These are phyloP conservation scores for Arabidopsis suecica DNA, from an alignment of 345 rosid genomes.

Conservation along the genomic window DNA sequence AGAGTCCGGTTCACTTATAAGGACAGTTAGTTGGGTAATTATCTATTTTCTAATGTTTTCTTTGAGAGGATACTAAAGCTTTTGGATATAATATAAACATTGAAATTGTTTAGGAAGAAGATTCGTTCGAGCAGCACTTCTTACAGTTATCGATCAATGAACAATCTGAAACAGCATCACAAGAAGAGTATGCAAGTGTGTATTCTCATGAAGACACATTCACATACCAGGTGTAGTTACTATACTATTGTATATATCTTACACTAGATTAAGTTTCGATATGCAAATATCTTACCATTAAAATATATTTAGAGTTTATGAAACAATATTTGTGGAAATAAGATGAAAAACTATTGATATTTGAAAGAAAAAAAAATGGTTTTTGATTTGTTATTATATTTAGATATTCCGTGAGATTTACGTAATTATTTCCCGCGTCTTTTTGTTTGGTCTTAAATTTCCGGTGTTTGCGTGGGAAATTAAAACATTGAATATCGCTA, in stretches of 20 bases:
- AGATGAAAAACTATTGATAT: background rate
- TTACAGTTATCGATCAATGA: background rate
- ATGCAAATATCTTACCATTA: background rate
- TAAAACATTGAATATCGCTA: background rate
- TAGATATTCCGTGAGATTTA: background rate
- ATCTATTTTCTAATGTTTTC: background rate
- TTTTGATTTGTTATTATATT: background rate
- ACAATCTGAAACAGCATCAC: background rate
- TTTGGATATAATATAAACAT: constrained; percentile 7
- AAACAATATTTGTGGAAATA: background rate
- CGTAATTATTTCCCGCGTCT: background rate
- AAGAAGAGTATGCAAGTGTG: background rate
- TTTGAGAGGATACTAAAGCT: background rate
- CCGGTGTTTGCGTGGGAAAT: background rate
- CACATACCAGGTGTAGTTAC: constrained; percentile 20
- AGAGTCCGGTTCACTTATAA: constrained; percentile 1
- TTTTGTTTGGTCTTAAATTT: background rate
- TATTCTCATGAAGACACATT: background rate
- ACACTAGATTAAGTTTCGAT: background rate
- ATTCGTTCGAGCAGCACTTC: background rate
- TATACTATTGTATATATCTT: background rate
- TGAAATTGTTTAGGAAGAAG: constrained; percentile 21
- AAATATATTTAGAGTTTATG: background rate
- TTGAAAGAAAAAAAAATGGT: background rate
- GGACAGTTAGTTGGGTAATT: background rate